Evolutionary conservation across 371 early-diverging fungal species (phyloP).

Genomic region (Saksenaea oblongispora): DNA sequence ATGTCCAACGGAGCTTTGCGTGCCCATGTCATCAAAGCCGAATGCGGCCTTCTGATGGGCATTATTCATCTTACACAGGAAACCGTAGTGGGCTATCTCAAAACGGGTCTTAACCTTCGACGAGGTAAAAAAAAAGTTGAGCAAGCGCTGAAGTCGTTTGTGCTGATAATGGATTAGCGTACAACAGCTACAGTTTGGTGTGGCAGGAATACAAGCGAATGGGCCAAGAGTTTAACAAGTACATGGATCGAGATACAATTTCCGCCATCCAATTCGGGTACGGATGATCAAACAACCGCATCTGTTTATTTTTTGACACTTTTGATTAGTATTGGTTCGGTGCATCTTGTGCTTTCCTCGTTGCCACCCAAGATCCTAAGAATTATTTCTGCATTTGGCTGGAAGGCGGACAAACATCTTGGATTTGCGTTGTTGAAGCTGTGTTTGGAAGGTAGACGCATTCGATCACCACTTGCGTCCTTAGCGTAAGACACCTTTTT

Average conservation of each 20-base stretch:
- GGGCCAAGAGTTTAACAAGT: conserved; percentile 36
- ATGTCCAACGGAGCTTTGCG: conserved; percentile 61
- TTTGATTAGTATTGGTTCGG: conserved; percentile 51
- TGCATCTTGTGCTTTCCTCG: conserved; percentile 52
- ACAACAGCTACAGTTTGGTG: conserved; percentile 39
- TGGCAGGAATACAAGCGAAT: conserved; percentile 47
- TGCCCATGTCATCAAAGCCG: conserved; percentile 55
- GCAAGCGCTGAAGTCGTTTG: not conserved
- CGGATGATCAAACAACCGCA: not conserved
- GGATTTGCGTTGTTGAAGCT: conserved; percentile 56
- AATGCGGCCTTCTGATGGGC: conserved; percentile 53
- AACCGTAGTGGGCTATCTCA: conserved; percentile 57
- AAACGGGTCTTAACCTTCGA: conserved; percentile 56
- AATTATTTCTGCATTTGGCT: conserved; percentile 55
- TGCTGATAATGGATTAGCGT: conserved; percentile 20
- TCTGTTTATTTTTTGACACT: not conserved
- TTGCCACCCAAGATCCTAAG: conserved; percentile 57
- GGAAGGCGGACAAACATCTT: conserved; percentile 55
- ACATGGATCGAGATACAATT: conserved; percentile 38
- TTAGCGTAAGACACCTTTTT: conserved; percentile 42
- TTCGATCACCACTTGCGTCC: conserved; percentile 56
- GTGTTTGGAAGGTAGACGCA: conserved; percentile 50
- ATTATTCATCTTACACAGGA: conserved; percentile 57
- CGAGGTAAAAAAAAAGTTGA: conserved; percentile 46
- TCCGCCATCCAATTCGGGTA: conserved; percentile 48